Evolutionary conservation across 1,139 yeast species (phyloP), one percentile per base, ranked within the genome.

Genomic region (Eremothecium sinecaudum): DNA sequence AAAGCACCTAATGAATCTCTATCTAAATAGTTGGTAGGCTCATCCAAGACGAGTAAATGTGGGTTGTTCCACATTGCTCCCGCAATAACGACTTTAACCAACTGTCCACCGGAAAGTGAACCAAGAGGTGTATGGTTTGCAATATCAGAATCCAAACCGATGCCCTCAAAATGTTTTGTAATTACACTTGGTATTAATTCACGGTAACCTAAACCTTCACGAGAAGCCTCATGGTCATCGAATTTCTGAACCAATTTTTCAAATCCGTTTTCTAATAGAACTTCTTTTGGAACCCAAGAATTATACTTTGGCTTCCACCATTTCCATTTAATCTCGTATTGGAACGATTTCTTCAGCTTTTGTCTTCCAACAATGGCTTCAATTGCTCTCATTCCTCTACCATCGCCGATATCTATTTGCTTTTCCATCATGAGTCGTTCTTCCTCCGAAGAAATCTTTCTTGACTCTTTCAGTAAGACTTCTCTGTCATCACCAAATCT

Each of bases 11-110:
- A 69, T 18, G 97, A 87, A 59, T 90, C 98, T 67, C 98, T 78
- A 63, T 90, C 98, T 64, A 90, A 71, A 70, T 90, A 90, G 66
- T 90, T 90, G 53, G 98, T 90, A 58, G 98, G 98, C 73, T 90
- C 98, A 63, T 90, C 98, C 46, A 90, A 71, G 27, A 90, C 98
- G 45, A 90, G 73, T 63, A 90, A 73, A 63, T 90, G 98, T n/a
- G 98, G 98, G 58, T 90, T 90, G 64, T 90, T 87, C 98, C 98
- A 90, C 93, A 90, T 90, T 46, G 97, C 97, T 63, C 97, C 97
- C 12, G 98, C 98, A 67, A 90, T 87, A 43, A 90, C 98, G 44
- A 90, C 97, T 65, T 90, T 90, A 44, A 90, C 98, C 58, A 87
- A 72, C 67, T 90, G 98, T 49, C 98, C 98, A 57, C 98, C 98